Evolutionary conservation across 192 early-diverging fungal species (phyloP), one percentile per base, ranked within the genome.

Genomic region (Helicostylum pulchrum): DNA sequence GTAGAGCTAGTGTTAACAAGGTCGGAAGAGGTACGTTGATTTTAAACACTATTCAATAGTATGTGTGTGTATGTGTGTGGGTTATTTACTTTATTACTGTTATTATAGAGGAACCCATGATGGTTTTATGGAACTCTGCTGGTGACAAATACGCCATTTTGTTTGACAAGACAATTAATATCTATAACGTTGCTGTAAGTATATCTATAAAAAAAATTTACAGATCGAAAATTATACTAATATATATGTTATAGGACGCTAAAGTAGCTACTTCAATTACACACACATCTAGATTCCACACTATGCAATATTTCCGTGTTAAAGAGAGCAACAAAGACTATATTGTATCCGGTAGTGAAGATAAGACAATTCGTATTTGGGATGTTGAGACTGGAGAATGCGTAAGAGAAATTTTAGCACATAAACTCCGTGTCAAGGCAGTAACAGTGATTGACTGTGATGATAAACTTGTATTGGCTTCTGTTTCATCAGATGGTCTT

Each of bases 401-500:
- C 42, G 56, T 86, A 21, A 68, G 69, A 47, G 75, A 71, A 26
- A 46, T 81, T 2, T 62, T 42, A 10, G 76, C 71, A 12, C 84
- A 85, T 47, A 62, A 82, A 30, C 78, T 64, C 34, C 77, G 76
- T 34, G 60, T 80, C 50, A 80, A 83, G 63, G 60, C 69, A 51
- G 7, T 83, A 63, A 51, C 71, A 47, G 36, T 69, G 32, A 26
- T 70, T 53, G 54, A 64, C 8, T 19, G 17, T 42, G 15, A 55
- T n/a, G 60, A 15, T 20, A 59, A 62, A 7, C 53, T 48, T 57
- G 47, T 90, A 3, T 55, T 88, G 9, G 67, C 74, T 12, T 80
- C 88, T 45, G 78, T 81, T 19, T 91, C 91, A 0, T 90, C 91
- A 0, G 90, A 93, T 66, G 91, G 91, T 48, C 56, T 74, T 0